A percentile compares a stretch with the other conserved stretches of the same genome.
Evolutionary conservation across 169 alveolate species (phyloP).

Genomic region (Plasmodium fragile): DNA sequence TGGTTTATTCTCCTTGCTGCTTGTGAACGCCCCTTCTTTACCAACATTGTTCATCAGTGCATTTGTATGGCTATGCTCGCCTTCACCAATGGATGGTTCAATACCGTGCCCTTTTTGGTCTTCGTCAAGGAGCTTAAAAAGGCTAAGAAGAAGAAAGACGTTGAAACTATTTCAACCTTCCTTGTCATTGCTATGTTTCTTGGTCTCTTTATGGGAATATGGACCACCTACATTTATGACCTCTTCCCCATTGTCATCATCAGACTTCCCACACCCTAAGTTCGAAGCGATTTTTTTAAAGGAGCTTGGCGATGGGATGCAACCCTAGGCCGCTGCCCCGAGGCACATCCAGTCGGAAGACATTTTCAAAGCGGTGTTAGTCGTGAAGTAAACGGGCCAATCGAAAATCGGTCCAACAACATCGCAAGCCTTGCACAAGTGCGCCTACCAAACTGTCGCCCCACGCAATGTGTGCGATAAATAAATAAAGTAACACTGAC

Average conservation of each 20-base stretch:
- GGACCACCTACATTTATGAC: constrained; percentile 53
- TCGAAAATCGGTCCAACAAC: neutral
- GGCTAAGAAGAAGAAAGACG: constrained; percentile 43
- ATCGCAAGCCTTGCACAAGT: neutral
- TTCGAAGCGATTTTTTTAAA: neutral
- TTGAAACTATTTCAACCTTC: constrained; percentile 35
- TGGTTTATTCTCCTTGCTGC: constrained; percentile 58
- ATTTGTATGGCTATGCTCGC: constrained; percentile 58
- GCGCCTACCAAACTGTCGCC: neutral
- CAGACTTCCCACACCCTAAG: neutral
- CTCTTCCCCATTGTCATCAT: constrained; percentile 22
- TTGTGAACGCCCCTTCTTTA: neutral
- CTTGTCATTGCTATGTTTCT: constrained; percentile 63
- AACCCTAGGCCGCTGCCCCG: neutral
- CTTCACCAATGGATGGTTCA: constrained; percentile 74
- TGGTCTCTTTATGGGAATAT: constrained; percentile 47
- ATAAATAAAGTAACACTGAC: neutral
- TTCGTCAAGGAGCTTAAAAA: constrained; percentile 49
- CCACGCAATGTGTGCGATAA: neutral
- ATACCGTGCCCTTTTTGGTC: constrained; percentile 58
- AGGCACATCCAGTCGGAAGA: neutral
- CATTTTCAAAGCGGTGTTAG: neutral
- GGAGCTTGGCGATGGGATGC: neutral
- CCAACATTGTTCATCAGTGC: constrained; percentile 43
- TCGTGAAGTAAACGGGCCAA: neutral